Evolutionary conservation across 176 grass and related monocot genomes (phyloP).

Genomic region (Oryza glumipatula): DNA sequence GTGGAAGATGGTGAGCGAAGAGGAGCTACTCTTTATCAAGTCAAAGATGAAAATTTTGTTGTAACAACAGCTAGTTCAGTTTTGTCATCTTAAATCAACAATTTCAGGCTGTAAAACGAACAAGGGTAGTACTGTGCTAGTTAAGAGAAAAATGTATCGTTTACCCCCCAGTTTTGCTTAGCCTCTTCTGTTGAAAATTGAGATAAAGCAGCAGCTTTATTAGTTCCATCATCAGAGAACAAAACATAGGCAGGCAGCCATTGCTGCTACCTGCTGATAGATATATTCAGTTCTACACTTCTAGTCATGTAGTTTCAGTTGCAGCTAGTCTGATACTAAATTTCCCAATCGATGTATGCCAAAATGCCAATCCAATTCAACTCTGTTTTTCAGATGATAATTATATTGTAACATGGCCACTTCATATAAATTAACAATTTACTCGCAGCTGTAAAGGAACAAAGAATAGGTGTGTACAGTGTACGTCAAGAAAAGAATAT

Average conservation of each 20-base stretch:
- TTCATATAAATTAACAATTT: background rate
- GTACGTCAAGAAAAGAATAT: too few species aligned
- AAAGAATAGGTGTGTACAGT: background rate
- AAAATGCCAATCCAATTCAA: background rate
- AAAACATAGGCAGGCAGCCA: background rate
- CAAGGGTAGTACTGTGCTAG: background rate
- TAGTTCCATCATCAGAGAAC: background rate
- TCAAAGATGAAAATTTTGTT: conserved; percentile 48
- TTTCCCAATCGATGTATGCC: background rate
- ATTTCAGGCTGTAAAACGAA: background rate
- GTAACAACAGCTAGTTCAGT: conserved; percentile 13
- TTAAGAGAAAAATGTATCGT: background rate
- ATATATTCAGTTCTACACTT: background rate
- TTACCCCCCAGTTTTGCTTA: background rate
- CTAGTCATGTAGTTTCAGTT: background rate
- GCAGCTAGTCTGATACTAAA: background rate
- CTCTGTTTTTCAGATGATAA: background rate
- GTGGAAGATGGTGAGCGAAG: conserved; percentile 60
- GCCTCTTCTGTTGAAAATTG: background rate
- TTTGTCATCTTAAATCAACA: background rate
- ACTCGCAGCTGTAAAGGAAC: background rate
- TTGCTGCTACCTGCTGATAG: background rate
- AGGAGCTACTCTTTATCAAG: conserved; percentile 58
- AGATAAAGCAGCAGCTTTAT: background rate
- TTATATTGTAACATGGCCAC: background rate